phyloP scores from a whole-genome alignment of 2,329 filamentous ascomycete species.

The Diaporthe australafricana region DNA sequence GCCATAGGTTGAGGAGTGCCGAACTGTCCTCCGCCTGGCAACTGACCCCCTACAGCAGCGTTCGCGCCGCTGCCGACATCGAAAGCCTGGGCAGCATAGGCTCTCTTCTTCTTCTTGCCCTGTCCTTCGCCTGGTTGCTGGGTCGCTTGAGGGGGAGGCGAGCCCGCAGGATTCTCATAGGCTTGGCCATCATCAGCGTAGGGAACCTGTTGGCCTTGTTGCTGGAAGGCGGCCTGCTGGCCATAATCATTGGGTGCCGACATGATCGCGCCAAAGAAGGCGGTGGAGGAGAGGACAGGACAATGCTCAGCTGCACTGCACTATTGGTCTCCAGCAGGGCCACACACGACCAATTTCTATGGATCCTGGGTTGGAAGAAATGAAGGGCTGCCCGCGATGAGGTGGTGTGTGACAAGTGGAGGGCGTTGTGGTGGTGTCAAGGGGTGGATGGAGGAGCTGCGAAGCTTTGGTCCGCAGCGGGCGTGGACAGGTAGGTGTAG shows the following conservation, averaged over 20 bases:
- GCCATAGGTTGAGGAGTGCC: slow-evolving; percentile 56
- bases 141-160: slow-evolving; percentile 48
- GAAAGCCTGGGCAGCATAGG: slow-evolving; percentile 94
- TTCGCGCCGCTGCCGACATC: slow-evolving; percentile 92
- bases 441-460: slow-evolving; percentile 22
- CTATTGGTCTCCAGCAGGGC: background rate
- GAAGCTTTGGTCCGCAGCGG: slow-evolving; percentile 31
- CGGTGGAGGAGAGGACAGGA: slow-evolving; percentile 36
- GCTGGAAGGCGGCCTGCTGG: slow-evolving; percentile 57
- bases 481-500: slow-evolving; percentile 23
- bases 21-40: slow-evolving; percentile 56
- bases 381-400: slow-evolving; percentile 6
- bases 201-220: slow-evolving; percentile 52
- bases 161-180: slow-evolving; percentile 53
- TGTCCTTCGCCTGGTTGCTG: slow-evolving; percentile 53
- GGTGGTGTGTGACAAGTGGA: slow-evolving; percentile 6
- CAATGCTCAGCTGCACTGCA: slow-evolving; percentile 38
- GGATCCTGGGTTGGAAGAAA: background rate
- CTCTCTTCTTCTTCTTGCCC: slow-evolving; percentile 88
- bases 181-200: slow-evolving; percentile 51
- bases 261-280: slow-evolving; percentile 55
- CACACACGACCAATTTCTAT: background rate
- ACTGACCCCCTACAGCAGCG: slow-evolving; percentile 66
- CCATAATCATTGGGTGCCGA: slow-evolving; percentile 68
- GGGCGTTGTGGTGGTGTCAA: slow-evolving; percentile 24